phyloP scores from a whole-genome alignment of 148 eudicot genomes.

The Rhododendron vialii region DNA sequence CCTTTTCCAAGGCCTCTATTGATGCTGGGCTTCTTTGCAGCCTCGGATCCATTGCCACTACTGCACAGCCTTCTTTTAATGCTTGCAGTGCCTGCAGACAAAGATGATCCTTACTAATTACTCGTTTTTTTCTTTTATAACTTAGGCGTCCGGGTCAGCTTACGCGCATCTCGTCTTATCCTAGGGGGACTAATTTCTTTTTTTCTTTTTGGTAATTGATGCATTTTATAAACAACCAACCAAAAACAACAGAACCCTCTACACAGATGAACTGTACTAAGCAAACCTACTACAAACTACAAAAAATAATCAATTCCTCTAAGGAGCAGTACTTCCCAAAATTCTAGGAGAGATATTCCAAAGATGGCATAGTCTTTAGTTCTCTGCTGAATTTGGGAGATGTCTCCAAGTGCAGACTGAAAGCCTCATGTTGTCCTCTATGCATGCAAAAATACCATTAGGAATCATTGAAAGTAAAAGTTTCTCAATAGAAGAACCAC shows the following conservation, averaged over 20 bases:
- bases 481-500: not conserved
- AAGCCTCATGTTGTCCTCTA: not conserved
- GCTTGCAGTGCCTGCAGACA: slow-evolving; percentile 51
- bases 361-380: no score
- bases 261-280: not conserved
- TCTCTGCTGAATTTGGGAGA: no score
- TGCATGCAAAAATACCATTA: not conserved
- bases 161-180: not conserved
- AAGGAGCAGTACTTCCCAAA: no score
- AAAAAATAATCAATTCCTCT: no score
- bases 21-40: slow-evolving; percentile 59
- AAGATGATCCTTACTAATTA: not conserved
- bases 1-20: slow-evolving; percentile 38
- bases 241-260: not conserved
- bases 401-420: not conserved
- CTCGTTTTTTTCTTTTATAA: not conserved
- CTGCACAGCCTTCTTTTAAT: slow-evolving; percentile 49
- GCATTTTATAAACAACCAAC: not conserved
- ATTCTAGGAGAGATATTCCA: no score
- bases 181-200: not conserved
- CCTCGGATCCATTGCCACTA: slow-evolving; percentile 68
- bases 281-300: not conserved
- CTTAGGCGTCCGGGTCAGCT: not conserved
- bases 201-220: not conserved
- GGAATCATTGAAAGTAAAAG: not conserved